These are phyloP conservation scores for Xylaria arbuscula DNA, from an alignment of 2,329 filamentous ascomycete species.

Conservation along the genomic window DNA sequence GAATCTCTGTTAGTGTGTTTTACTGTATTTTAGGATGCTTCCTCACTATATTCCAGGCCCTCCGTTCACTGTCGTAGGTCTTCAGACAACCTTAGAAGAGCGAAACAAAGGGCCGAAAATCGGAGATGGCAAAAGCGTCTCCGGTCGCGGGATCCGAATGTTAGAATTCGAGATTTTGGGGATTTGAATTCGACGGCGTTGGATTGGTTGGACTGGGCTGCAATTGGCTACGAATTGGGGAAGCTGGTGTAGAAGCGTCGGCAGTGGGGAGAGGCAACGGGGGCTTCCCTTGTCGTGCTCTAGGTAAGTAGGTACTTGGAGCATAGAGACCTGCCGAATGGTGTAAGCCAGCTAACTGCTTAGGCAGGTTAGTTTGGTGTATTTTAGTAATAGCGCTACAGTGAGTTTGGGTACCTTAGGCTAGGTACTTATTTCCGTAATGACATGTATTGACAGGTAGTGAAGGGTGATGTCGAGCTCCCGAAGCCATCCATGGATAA, in stretches of 20 bases:
- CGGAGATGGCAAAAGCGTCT: conserved; percentile 44
- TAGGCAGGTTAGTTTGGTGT: too few relatives aligned
- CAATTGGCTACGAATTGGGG: conserved; percentile 23
- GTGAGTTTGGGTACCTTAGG: background rate
- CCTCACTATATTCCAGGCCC: conserved; percentile 21
- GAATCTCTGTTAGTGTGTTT: background rate
- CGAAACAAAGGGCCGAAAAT: conserved; percentile 42
- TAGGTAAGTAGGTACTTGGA: too few relatives aligned
- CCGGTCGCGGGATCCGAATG: conserved; percentile 45
- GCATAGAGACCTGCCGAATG: too few relatives aligned
- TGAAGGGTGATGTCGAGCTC: too few relatives aligned
- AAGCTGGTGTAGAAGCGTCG: conserved; percentile 28
- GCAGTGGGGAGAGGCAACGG: background rate
- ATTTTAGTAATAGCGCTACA: too few relatives aligned
- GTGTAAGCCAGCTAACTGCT: too few relatives aligned
- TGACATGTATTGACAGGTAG: too few relatives aligned
- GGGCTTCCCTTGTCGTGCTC: background rate
- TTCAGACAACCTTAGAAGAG: conserved; percentile 22
- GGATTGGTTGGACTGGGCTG: conserved; percentile 44
- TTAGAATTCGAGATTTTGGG: conserved; percentile 14
- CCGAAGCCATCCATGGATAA: too few relatives aligned
- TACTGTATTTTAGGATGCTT: background rate
- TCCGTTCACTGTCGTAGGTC: conserved; percentile 9
- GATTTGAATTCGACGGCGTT: conserved; percentile 42
- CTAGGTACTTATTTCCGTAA: background rate